phyloP scores from a whole-genome alignment of 805 yeast genomes.

The Wickerhamomyces bisporus region DNA sequence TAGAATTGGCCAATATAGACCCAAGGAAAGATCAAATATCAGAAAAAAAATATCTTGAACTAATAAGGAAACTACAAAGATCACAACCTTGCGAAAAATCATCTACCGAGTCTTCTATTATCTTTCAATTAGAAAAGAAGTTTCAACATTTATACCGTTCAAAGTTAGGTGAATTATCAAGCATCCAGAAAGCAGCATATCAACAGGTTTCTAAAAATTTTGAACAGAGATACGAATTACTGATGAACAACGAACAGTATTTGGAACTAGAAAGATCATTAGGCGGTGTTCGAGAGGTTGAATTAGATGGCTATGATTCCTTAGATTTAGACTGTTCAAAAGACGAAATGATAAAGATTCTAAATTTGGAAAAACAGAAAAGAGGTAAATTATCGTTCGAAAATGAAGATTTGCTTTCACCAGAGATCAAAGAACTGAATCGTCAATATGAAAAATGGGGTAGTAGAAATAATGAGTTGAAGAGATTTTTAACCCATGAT shows the following conservation, averaged over 20 bases:
- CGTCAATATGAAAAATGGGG: slow-evolving; percentile 18
- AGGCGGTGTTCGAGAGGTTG: slow-evolving; percentile 11
- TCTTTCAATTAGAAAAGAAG: slow-evolving; percentile 12
- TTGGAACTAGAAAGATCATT: slow-evolving; percentile 11
- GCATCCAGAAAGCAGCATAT: slow-evolving; percentile 8
- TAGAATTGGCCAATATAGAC: too few relatives aligned
- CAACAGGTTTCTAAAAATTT: slow-evolving; percentile 12
- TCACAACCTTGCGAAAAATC: neutral
- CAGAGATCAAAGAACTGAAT: slow-evolving; percentile 13
- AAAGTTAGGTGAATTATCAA: slow-evolving; percentile 4
- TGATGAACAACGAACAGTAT: slow-evolving; percentile 8
- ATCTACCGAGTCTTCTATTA: neutral
- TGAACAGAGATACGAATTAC: slow-evolving; percentile 13
- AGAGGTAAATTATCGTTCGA: slow-evolving; percentile 13
- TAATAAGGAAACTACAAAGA: neutral
- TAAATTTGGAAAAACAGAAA: slow-evolving; percentile 17
- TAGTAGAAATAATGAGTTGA: slow-evolving; percentile 16
- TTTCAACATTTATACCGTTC: slow-evolving; percentile 8
- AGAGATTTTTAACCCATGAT: slow-evolving; percentile 17
- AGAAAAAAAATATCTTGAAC: neutral
- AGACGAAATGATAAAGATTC: slow-evolving; percentile 12
- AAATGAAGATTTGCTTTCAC: slow-evolving; percentile 16
- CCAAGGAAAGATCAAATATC: neutral
- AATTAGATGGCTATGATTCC: slow-evolving; percentile 9
- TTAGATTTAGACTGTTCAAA: slow-evolving; percentile 11